These are phyloP conservation scores for Lantana camara DNA, from an alignment of 257 asterid genomes.

Conservation along the genomic window DNA sequence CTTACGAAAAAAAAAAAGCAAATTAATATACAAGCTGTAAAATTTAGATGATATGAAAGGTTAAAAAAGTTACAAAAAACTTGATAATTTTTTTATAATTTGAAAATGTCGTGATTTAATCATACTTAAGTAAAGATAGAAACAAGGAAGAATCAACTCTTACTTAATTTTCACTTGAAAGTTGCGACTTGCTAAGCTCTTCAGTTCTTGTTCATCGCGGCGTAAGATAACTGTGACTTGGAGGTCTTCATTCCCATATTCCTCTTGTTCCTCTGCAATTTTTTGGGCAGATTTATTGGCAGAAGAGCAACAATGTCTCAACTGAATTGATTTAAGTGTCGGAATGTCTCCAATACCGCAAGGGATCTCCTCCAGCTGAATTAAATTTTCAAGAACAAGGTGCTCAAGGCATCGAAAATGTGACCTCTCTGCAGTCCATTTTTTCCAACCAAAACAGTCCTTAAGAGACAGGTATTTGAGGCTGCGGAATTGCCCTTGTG, in stretches of 20 bases:
- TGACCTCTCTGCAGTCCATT: slow-evolving; percentile 10
- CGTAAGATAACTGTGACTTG: neutral
- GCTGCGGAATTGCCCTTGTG: slow-evolving; percentile 9
- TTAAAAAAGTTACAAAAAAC: too few relatives aligned
- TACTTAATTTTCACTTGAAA: too few relatives aligned
- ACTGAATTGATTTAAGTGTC: slow-evolving; percentile 16
- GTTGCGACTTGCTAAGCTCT: slow-evolving; percentile 17
- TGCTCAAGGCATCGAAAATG: slow-evolving; percentile 12
- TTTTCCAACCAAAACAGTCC: neutral
- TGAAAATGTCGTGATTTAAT: too few relatives aligned
- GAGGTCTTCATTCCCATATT: slow-evolving; percentile 16
- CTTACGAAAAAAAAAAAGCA: too few relatives aligned
- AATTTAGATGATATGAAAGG: too few relatives aligned
- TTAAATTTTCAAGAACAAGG: neutral
- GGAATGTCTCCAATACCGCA: neutral
- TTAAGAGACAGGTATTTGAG: neutral
- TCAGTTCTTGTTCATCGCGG: neutral
- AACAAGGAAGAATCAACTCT: too few relatives aligned
- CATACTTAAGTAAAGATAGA: too few relatives aligned
- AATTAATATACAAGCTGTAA: too few relatives aligned
- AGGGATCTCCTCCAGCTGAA: neutral
- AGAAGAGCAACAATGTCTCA: neutral
- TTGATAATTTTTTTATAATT: too few relatives aligned
- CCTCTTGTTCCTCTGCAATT: slow-evolving; percentile 23
- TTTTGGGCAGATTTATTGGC: neutral